phyloP scores from a whole-genome alignment of 176 grass and related monocot species.

The Lolium rigidum region DNA sequence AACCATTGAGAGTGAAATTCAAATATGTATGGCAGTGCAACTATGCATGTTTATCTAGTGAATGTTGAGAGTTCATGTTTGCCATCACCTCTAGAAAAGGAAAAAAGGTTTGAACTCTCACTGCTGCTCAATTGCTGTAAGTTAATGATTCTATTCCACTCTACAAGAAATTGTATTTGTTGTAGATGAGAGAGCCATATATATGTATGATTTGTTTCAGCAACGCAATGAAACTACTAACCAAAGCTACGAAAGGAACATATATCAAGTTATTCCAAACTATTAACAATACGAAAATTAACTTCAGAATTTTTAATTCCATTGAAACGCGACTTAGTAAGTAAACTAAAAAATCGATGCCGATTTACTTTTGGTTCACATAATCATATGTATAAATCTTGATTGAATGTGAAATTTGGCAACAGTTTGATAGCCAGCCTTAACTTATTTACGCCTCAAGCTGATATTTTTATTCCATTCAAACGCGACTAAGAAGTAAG shows the following conservation, averaged over 20 bases:
- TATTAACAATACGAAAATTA: not conserved
- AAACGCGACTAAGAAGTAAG: no score
- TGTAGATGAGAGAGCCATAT: not conserved
- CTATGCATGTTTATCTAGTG: not conserved
- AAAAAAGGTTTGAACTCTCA: not conserved
- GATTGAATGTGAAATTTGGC: not conserved
- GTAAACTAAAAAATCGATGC: not conserved
- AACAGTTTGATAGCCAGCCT: not conserved
- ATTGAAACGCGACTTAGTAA: not conserved
- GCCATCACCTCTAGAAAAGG: not conserved
- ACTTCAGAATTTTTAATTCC: not conserved
- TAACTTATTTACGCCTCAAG: not conserved
- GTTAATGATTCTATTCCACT: not conserved
- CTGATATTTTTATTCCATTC: not conserved
- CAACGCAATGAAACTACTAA: constrained; percentile 4
- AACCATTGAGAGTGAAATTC: not conserved
- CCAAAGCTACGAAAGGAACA: not conserved
- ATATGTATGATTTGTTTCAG: not conserved
- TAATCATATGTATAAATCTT: not conserved
- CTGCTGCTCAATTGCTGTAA: not conserved
- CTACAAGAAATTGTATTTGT: not conserved
- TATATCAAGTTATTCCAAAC: not conserved
- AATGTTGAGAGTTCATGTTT: constrained; percentile 9
- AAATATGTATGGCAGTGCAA: not conserved
- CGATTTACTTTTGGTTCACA: not conserved